phyloP scores from a whole-genome alignment of 768 basidiomycete species.

The Tulasnella sp. region DNA sequence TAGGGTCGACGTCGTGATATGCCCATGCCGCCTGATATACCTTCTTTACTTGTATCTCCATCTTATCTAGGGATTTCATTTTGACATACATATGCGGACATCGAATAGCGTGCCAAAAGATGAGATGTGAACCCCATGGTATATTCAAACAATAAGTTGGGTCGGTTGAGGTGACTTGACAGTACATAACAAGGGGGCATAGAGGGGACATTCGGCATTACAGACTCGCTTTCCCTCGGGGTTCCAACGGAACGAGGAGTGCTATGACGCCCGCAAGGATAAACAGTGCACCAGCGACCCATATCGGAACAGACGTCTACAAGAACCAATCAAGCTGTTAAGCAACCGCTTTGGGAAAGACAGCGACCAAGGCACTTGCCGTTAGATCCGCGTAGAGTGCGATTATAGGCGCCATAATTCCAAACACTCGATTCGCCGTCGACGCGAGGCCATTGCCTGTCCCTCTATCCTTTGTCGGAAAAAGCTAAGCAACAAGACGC shows the following conservation, averaged over 20 bases:
- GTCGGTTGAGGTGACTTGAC: no score
- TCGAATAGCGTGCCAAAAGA: no score
- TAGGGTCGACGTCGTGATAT: no score
- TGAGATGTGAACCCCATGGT: no score
- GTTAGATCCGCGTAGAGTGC: constrained; percentile 52
- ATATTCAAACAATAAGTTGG: no score
- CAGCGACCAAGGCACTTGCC: not conserved
- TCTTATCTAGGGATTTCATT: no score
- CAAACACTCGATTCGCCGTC: constrained; percentile 50
- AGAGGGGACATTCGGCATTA: no score
- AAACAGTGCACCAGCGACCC: constrained; percentile 53
- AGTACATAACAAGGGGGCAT: no score
- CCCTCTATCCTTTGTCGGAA: constrained; percentile 35
- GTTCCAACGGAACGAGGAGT: constrained; percentile 58
- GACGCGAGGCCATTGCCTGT: constrained; percentile 57
- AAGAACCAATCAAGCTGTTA: not conserved
- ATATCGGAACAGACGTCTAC: constrained; percentile 52
- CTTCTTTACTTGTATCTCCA: no score
- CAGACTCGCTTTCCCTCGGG: constrained; percentile 58
- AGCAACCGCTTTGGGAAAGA: not conserved
- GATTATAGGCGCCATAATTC: constrained; percentile 56
- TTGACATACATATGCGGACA: no score
- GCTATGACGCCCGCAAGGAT: constrained; percentile 48
- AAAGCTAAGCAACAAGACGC: not conserved
- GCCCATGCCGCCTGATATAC: no score